These are phyloP conservation scores for Pestalotiopsis fici DNA, from an alignment of 2,329 filamentous ascomycete genomes.

Conservation along the genomic window DNA sequence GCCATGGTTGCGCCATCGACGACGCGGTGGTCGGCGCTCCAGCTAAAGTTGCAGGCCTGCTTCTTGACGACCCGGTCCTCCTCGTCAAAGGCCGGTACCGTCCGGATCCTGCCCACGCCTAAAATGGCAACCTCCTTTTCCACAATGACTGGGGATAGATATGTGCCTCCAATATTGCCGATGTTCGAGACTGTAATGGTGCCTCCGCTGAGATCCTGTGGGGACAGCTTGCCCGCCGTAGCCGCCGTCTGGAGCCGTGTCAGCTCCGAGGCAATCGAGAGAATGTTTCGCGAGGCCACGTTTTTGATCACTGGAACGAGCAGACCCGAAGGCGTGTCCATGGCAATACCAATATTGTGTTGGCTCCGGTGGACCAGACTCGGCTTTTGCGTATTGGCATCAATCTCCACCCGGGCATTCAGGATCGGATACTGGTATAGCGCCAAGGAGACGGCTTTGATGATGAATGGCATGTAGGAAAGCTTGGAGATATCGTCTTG, in stretches of 20 bases:
- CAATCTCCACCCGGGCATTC: constrained; percentile 78
- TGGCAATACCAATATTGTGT: constrained; percentile 94
- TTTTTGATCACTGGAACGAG: constrained; percentile 90
- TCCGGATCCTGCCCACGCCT: constrained; percentile 79
- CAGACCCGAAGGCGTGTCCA: constrained; percentile 88
- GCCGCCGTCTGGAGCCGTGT: constrained; percentile 73
- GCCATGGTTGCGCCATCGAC: constrained; percentile 96
- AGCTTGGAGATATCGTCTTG: constrained; percentile 59
- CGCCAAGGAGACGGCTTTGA: constrained; percentile 91
- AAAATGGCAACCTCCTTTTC: constrained; percentile 90
- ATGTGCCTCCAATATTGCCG: constrained; percentile 90
- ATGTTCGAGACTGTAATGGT: constrained; percentile 98
- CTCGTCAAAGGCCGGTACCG: constrained; percentile 76
- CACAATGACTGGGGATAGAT: constrained; percentile 88
- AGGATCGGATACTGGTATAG: constrained; percentile 81
- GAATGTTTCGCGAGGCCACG: constrained; percentile 74
- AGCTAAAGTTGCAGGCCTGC: constrained; percentile 88
- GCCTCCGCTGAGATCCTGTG: constrained; percentile 77
- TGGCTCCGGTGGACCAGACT: constrained; percentile 75
- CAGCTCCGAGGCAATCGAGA: constrained; percentile 77
- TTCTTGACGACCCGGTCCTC: constrained; percentile 65
- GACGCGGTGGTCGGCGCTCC: constrained; percentile 93
- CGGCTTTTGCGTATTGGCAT: constrained; percentile 62
- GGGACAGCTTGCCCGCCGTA: constrained; percentile 70
- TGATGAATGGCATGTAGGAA: constrained; percentile 90